phyloP scores from a whole-genome alignment of 1,284 basidiomycete genomes.

The Porogramme epimiltina region DNA sequence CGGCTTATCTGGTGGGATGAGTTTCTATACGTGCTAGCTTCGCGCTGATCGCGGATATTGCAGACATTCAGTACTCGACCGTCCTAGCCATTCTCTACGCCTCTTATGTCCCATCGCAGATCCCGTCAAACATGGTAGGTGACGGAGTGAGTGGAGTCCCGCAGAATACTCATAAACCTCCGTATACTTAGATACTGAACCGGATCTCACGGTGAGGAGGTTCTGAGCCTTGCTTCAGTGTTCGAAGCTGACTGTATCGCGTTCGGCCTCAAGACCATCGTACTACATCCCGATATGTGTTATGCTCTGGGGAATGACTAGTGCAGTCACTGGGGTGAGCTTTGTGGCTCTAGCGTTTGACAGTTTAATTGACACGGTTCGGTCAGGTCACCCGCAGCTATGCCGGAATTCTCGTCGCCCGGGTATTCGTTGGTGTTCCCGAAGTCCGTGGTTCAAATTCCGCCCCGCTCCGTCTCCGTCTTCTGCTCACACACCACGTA shows the following conservation, averaged over 20 bases:
- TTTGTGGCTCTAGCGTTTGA: neutral
- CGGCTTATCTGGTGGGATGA: constrained; percentile 44
- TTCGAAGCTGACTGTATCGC: neutral
- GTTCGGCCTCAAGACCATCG: constrained; percentile 58
- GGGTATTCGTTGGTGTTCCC: constrained; percentile 66
- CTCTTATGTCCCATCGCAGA: constrained; percentile 62
- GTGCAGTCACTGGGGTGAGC: constrained; percentile 58
- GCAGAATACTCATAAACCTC: too few relatives aligned
- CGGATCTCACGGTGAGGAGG: too few relatives aligned
- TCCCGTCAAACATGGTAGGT: constrained; percentile 66
- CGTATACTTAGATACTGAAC: constrained; percentile 36
- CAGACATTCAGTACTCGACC: constrained; percentile 64
- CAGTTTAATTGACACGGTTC: too few relatives aligned
- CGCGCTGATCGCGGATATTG: neutral
- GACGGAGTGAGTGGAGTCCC: constrained; percentile 12
- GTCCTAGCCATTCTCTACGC: constrained; percentile 61
- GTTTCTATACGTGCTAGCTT: neutral
- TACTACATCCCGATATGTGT: constrained; percentile 63
- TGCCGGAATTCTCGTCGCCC: constrained; percentile 56
- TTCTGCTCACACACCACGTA: constrained; percentile 18
- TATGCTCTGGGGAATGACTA: constrained; percentile 64
- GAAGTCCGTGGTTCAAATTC: constrained; percentile 39
- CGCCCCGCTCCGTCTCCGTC: neutral
- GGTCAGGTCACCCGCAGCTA: constrained; percentile 54
- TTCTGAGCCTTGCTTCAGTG: too few relatives aligned